A percentile compares a stretch with the other conserved stretches of the same genome.
These are phyloP conservation scores for Verticillium longisporum DNA, from an alignment of 2,329 filamentous ascomycete species.

Conservation along the genomic window DNA sequence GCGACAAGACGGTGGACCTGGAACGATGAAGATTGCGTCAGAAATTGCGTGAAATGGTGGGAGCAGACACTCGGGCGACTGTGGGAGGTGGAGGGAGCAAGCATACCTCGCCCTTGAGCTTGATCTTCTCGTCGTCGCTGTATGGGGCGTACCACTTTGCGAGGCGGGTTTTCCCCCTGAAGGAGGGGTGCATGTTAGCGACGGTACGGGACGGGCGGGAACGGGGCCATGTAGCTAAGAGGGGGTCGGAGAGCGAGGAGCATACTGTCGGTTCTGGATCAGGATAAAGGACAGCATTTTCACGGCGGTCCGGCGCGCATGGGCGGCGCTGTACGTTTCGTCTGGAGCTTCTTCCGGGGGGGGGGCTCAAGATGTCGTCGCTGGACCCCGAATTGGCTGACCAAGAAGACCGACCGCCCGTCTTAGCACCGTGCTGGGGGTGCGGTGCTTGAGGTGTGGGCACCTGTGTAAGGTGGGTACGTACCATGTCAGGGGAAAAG, in stretches of 20 bases:
- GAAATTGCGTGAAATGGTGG: too few relatives aligned
- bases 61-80: background rate
- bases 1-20: slow-evolving; percentile 95
- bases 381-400: background rate
- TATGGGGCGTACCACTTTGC: slow-evolving; percentile 99
- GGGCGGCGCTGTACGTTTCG: background rate
- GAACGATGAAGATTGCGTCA: background rate
- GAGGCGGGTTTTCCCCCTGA: slow-evolving; percentile 91
- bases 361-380: background rate
- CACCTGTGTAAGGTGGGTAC: background rate
- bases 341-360: background rate
- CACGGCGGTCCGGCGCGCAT: slow-evolving; percentile 5
- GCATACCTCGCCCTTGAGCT: slow-evolving; percentile 89
- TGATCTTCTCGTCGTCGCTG: slow-evolving; percentile 98
- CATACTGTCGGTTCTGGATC: slow-evolving; percentile 75
- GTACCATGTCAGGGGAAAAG: background rate
- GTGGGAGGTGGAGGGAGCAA: background rate
- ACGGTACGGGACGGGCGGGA: background rate
- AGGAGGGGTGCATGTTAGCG: slow-evolving; percentile 2
- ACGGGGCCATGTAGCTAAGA: background rate
- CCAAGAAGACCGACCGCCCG: background rate
- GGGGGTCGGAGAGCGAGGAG: background rate
- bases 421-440: background rate
- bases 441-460: too few relatives aligned
- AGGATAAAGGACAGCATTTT: slow-evolving; percentile 71